Evolutionary conservation across 2,329 filamentous ascomycete genomes (phyloP), one percentile per base, ranked within the genome.

Genomic region (Exophiala alcalophila): DNA sequence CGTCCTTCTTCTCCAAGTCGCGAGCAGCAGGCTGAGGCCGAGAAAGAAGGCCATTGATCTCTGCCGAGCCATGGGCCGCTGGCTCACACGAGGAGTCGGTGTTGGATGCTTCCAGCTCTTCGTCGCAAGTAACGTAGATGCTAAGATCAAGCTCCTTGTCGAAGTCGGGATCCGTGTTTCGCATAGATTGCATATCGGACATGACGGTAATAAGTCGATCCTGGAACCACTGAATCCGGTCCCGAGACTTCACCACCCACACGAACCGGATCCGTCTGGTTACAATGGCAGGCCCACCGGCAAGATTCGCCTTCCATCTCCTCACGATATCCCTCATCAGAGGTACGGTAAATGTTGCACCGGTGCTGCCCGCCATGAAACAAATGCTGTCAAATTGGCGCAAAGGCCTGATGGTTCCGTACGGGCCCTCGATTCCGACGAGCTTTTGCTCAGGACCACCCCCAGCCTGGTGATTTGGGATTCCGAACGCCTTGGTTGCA

Each of bases 341-440:
- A 1, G 79, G 78, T 8, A 78, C 56, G 1, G 71, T 75, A 53
- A 78, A 82, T 0, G 76, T 77, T 16, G 73, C 74, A 2, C 80
- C 80, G 31, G 75, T 54, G n/a, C 44, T 41, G 9, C 48, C 49
- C 9, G 48, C 48, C 5, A 54, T 18, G 27, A 54, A 41, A n/a
- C 50, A 41, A 20, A 54, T 21, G 15, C 44, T 46, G 36, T 51
- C 43, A 25, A 45, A 49, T 40, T 50, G 48, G 7, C 80, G 49
- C 38, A 43, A 41, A 20, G 38, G 42, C 23, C 32, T 12, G 71
- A 67, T 4, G 76, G 73, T 43, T 18, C 41, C 48, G 27, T 44
- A 43, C 16, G 44, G 48, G 9, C 51, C 51, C 30, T 40, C 48
- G n/a, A 46, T 53, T 74, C 44, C 51, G 29, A 48, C 44, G 6